Percentiles rank a stretch among this genome's conserved stretches.
phyloP scores from a whole-genome alignment of 2,329 filamentous ascomycete genomes.

The Calonectria naviculata region DNA sequence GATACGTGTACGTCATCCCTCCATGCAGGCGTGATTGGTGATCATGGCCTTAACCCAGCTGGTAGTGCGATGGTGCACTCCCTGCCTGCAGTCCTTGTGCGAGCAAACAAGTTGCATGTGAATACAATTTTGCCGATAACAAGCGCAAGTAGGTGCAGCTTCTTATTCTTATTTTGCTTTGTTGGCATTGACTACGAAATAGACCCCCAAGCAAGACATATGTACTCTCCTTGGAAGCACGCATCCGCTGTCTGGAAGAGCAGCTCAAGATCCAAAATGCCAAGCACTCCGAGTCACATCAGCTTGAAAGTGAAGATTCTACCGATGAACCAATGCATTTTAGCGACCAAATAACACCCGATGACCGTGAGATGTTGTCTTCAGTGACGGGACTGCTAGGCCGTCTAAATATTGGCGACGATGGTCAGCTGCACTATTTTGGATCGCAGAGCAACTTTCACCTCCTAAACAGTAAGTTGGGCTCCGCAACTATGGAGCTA shows the following conservation, averaged over 20 bases:
- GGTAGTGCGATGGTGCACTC: background rate
- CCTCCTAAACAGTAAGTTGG: constrained; percentile 8
- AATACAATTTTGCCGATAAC: background rate
- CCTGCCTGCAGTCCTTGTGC: background rate
- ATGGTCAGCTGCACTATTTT: constrained; percentile 40
- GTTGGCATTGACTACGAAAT: background rate
- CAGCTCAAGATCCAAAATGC: background rate
- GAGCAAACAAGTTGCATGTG: background rate
- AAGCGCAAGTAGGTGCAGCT: background rate
- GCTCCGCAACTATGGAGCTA: background rate
- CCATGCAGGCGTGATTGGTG: background rate
- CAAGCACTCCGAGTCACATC: background rate
- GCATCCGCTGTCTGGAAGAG: background rate
- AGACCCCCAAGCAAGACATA: background rate
- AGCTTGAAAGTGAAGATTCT: background rate
- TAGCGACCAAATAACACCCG: background rate
- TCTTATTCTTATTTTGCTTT: too few relatives aligned
- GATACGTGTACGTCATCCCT: background rate
- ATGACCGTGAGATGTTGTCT: background rate
- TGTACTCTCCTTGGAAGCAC: background rate
- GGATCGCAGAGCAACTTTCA: constrained; percentile 38
- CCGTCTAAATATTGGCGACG: constrained; percentile 24
- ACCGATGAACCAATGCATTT: background rate
- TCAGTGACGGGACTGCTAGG: constrained; percentile 26
- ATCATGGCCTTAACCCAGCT: background rate